Percentiles rank a stretch among this genome's conserved stretches.
Evolutionary conservation across 441 rosid genomes (phyloP).

Genomic region (Syzygium malaccense): DNA sequence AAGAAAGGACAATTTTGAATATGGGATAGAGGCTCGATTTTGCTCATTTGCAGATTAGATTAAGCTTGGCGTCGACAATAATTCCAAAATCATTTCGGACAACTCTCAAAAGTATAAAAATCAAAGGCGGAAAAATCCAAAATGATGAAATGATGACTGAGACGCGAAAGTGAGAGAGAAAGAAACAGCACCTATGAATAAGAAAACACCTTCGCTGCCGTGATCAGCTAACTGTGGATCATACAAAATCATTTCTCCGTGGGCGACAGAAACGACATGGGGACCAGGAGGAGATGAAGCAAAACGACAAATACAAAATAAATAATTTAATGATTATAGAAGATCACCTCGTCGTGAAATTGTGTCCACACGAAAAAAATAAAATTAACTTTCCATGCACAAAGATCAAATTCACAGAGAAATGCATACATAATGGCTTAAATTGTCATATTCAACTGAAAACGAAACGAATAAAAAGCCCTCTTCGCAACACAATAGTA

Average conservation of each 20-base stretch:
- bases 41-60: not conserved
- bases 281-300: no score
- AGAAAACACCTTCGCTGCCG: no score
- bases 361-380: no score
- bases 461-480: not conserved
- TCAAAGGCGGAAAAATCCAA: not conserved
- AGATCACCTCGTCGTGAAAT: no score
- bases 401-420: no score
- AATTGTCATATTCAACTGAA: not conserved
- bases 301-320: no score
- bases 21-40: not conserved
- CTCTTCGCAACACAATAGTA: not conserved
- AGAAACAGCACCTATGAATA: not conserved
- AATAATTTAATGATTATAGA: no score
- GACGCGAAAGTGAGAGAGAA: not conserved
- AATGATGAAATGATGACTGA: not conserved
- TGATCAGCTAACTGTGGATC: no score
- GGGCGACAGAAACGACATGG: no score
- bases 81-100: not conserved
- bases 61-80: not conserved
- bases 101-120: not conserved
- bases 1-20: not conserved
- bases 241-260: no score
- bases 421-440: no score
- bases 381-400: no score